These are phyloP conservation scores for Mortierella polycephala DNA, from an alignment of 371 early-diverging fungal species.

Conservation along the genomic window DNA sequence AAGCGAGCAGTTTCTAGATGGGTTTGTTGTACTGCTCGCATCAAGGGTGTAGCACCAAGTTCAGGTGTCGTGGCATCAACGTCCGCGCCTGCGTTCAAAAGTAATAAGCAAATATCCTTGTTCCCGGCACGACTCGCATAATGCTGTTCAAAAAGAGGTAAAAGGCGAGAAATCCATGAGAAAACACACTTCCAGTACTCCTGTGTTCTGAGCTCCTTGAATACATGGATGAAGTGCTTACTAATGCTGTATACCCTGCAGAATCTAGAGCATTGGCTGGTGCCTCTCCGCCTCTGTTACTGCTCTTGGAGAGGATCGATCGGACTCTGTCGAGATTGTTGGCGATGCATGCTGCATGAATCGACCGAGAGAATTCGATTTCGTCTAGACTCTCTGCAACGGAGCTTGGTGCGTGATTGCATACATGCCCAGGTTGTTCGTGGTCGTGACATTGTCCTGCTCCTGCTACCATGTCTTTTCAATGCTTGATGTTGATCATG, in stretches of 20 bases:
- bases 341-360: conserved; percentile 46
- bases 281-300: conserved; percentile 15
- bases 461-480: not conserved
- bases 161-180: not conserved
- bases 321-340: conserved; percentile 33
- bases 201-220: too few species aligned
- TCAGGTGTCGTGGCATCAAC: conserved; percentile 47
- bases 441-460: conserved; percentile 20
- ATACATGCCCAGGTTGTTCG: conserved; percentile 33
- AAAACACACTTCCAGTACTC: not conserved
- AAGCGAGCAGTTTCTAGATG: conserved; percentile 29
- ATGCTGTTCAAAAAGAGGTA: conserved; percentile 13
- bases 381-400: conserved; percentile 44
- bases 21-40: conserved; percentile 43
- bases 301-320: conserved; percentile 29
- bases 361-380: conserved; percentile 49
- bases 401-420: conserved; percentile 30
- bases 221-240: not conserved
- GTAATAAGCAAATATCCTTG: conserved; percentile 37
- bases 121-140: conserved; percentile 50
- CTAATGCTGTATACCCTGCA: conserved; percentile 48
- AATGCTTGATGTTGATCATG: conserved; percentile 1
- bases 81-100: conserved; percentile 44
- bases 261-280: conserved; percentile 37
- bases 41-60: conserved; percentile 38